These are phyloP conservation scores for Coniferiporia weirii DNA, from an alignment of 1,284 basidiomycete species.

Conservation along the genomic window DNA sequence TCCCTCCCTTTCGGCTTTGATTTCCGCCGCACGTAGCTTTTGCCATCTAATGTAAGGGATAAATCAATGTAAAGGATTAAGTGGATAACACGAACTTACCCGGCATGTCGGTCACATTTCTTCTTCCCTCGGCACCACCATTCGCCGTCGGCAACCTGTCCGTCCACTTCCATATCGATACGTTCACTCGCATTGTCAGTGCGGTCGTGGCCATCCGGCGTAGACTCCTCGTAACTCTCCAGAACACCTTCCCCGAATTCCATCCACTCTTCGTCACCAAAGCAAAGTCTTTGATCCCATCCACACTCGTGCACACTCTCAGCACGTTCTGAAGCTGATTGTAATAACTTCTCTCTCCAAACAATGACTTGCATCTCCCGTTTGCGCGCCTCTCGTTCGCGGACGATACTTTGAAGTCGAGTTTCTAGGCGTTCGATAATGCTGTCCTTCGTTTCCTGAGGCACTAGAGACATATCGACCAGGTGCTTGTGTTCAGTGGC, in stretches of 20 bases:
- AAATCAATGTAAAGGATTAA: slow-evolving; percentile 7
- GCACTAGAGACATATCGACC: neutral
- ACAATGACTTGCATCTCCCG: slow-evolving; percentile 58
- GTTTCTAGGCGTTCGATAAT: slow-evolving; percentile 44
- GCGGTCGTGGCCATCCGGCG: slow-evolving; percentile 23
- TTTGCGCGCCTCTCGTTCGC: slow-evolving; percentile 56
- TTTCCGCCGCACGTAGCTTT: slow-evolving; percentile 63
- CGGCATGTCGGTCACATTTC: slow-evolving; percentile 72
- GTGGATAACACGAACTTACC: slow-evolving; percentile 39
- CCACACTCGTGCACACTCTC: slow-evolving; percentile 63
- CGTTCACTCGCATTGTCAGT: slow-evolving; percentile 25
- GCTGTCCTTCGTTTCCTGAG: slow-evolving; percentile 30
- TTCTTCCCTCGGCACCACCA: slow-evolving; percentile 75
- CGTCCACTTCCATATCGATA: slow-evolving; percentile 38
- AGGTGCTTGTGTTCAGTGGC: slow-evolving; percentile 3
- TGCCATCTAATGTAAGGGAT: slow-evolving; percentile 56
- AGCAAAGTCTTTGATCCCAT: slow-evolving; percentile 79
- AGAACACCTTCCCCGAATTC: slow-evolving; percentile 59
- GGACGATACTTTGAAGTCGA: slow-evolving; percentile 50
- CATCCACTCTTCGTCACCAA: slow-evolving; percentile 68
- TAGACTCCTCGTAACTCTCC: slow-evolving; percentile 57
- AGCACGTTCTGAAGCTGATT: slow-evolving; percentile 57
- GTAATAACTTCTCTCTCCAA: slow-evolving; percentile 63
- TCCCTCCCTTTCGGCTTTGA: slow-evolving; percentile 63
- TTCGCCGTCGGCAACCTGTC: slow-evolving; percentile 39